Conservation (phyloP, 2,329 filamentous ascomycete genomes). For the Hypoxylon sp. region DNA sequence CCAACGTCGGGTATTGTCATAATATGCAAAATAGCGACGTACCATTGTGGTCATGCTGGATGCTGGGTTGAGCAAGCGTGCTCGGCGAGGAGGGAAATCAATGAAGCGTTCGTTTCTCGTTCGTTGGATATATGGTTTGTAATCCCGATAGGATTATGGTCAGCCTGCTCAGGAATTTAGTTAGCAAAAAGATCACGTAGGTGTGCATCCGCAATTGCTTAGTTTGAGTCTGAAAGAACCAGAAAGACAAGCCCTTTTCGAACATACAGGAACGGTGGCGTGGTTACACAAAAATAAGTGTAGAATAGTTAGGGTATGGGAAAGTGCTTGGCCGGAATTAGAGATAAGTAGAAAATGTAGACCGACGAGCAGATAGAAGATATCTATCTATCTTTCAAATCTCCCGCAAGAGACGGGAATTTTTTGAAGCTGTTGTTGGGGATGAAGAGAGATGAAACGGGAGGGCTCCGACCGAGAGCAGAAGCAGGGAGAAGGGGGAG, state of each 20-base stretch:
- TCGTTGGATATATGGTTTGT: conserved; percentile 16
- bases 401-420: conserved; percentile 9
- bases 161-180: conserved; percentile 13
- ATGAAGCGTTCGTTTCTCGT: not conserved
- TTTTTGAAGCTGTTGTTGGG: conserved; percentile 17
- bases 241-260: not conserved
- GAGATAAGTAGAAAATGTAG: not conserved
- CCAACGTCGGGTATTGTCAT: conserved; percentile 5
- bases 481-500: conserved; percentile 23
- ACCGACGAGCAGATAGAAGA: not conserved
- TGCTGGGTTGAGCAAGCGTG: conserved; percentile 43
- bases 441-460: conserved; percentile 17
- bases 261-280: conserved; percentile 11
- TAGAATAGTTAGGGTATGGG: not conserved
- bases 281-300: not conserved
- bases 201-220: not conserved
- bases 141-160: conserved; percentile 9
- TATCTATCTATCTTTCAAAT: not conserved
- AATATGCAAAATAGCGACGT: conserved; percentile 40
- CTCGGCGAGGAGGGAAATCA: conserved; percentile 19
- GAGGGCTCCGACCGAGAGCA: conserved; percentile 35
- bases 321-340: not conserved
- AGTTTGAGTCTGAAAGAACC: not conserved
- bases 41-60: conserved; percentile 57
- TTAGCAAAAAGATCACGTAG: conserved; percentile 18